Percentiles rank a stretch among this genome's conserved stretches.
Evolutionary conservation across 2,329 filamentous ascomycete genomes (phyloP).

Genomic region (Beauveria varroae): DNA sequence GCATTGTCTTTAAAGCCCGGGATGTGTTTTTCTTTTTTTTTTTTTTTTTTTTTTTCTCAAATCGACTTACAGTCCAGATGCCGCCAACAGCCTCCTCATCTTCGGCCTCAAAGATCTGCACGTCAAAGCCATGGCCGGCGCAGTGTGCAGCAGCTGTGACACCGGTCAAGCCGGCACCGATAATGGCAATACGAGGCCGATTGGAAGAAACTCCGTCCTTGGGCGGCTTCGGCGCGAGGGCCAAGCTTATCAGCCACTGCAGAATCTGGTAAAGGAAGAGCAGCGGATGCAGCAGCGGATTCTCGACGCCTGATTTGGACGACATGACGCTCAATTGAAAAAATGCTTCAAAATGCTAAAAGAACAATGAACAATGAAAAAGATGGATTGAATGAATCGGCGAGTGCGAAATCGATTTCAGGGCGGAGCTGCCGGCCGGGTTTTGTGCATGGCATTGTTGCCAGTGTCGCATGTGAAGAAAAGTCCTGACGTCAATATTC

Average conservation of each 20-base stretch:
- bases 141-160: slow-evolving; percentile 76
- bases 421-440: background rate
- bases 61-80: slow-evolving; percentile 63
- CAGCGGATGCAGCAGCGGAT: slow-evolving; percentile 44
- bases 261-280: slow-evolving; percentile 56
- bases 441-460: slow-evolving; percentile 1
- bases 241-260: slow-evolving; percentile 54
- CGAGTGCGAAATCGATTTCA: background rate
- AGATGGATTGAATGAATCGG: background rate
- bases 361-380: background rate
- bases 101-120: slow-evolving; percentile 70
- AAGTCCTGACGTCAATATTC: slow-evolving; percentile 21
- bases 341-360: background rate
- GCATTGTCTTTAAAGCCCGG: background rate
- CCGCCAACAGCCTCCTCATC: slow-evolving; percentile 60
- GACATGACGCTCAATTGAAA: slow-evolving; percentile 21
- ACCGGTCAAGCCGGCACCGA: slow-evolving; percentile 65
- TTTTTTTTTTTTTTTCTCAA: background rate
- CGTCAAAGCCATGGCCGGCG: slow-evolving; percentile 78
- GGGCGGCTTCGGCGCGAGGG: slow-evolving; percentile 66
- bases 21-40: too few relatives aligned
- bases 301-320: slow-evolving; percentile 25
- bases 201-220: slow-evolving; percentile 46
- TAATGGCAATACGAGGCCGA: slow-evolving; percentile 59
- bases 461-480: background rate